phyloP scores from a whole-genome alignment of 345 rosid genomes.

The Mercurialis annua region DNA sequence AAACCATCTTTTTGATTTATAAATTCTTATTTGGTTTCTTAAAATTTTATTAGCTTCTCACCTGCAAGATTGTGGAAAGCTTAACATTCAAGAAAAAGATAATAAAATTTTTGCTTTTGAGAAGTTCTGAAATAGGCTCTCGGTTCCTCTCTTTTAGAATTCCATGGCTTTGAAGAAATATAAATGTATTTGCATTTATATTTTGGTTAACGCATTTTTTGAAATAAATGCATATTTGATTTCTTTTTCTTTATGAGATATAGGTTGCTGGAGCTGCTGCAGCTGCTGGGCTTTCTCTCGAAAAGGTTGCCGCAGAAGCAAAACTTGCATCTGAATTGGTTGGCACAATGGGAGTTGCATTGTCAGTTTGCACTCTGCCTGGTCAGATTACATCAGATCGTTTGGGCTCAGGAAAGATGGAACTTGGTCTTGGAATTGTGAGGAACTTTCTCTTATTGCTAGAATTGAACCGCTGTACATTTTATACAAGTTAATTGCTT shows the following conservation, averaged over 20 bases:
- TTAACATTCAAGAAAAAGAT: too few relatives aligned
- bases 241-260: conserved; percentile 24
- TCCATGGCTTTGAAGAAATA: background rate
- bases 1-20: background rate
- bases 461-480: too few relatives aligned
- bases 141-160: background rate
- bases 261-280: conserved; percentile 98
- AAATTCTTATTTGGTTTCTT: background rate
- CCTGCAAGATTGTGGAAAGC: background rate
- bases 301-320: conserved; percentile 75
- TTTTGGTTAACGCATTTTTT: background rate
- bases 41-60: background rate
- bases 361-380: conserved; percentile 87
- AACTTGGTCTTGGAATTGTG: conserved; percentile 98
- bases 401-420: conserved; percentile 85
- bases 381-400: conserved; percentile 89
- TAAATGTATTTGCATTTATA: background rate
- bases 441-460: conserved; percentile 29
- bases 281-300: conserved; percentile 74
- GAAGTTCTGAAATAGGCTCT: background rate
- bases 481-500: background rate
- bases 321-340: conserved; percentile 74
- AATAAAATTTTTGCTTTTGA: background rate
- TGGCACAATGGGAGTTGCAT: conserved; percentile 93
- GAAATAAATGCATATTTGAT: background rate